Percentiles rank a stretch among this genome's conserved stretches.
Evolutionary conservation across 2,329 filamentous ascomycete genomes (phyloP).

Genomic region (Clonostachys sp.): DNA sequence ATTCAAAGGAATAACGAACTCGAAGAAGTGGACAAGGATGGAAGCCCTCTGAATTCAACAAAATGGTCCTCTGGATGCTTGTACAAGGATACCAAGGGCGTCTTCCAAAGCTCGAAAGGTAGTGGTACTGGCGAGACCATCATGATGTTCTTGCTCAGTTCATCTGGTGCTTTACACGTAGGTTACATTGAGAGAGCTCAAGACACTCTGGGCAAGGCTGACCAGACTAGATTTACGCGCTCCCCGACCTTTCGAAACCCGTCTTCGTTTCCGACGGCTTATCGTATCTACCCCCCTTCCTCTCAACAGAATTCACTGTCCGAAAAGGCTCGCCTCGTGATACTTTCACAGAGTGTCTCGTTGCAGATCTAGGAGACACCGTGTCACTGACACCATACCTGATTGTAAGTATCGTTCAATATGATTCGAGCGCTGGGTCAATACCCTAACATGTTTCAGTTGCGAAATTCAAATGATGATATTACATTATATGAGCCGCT

Average conservation of each 20-base stretch:
- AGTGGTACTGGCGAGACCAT: slow-evolving; percentile 41
- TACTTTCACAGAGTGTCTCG: slow-evolving; percentile 70
- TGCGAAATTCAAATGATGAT: slow-evolving; percentile 77
- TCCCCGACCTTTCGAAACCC: slow-evolving; percentile 68
- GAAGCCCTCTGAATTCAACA: slow-evolving; percentile 48
- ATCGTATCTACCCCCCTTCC: slow-evolving; percentile 69
- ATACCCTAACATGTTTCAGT: slow-evolving; percentile 31
- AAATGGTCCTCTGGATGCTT: slow-evolving; percentile 83
- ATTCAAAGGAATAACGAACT: slow-evolving; percentile 76
- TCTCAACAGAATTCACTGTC: slow-evolving; percentile 66
- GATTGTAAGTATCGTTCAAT: slow-evolving; percentile 54
- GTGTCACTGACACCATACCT: slow-evolving; percentile 71
- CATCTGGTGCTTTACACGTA: slow-evolving; percentile 71
- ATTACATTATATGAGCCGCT: slow-evolving; percentile 85
- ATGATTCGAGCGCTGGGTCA: not conserved
- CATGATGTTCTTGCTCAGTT: slow-evolving; percentile 73
- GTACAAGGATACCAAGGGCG: slow-evolving; percentile 62
- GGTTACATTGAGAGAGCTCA: slow-evolving; percentile 20
- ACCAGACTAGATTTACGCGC: slow-evolving; percentile 62
- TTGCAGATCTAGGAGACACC: slow-evolving; percentile 79
- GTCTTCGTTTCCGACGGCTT: slow-evolving; percentile 74
- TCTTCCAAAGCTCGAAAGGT: slow-evolving; percentile 43
- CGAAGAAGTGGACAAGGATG: slow-evolving; percentile 70
- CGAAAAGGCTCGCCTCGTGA: slow-evolving; percentile 71
- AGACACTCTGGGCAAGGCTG: not conserved